A percentile compares a stretch with the other conserved stretches of the same genome.
phyloP scores from a whole-genome alignment of 148 eudicot species.

The Chenopodium berlandieri region DNA sequence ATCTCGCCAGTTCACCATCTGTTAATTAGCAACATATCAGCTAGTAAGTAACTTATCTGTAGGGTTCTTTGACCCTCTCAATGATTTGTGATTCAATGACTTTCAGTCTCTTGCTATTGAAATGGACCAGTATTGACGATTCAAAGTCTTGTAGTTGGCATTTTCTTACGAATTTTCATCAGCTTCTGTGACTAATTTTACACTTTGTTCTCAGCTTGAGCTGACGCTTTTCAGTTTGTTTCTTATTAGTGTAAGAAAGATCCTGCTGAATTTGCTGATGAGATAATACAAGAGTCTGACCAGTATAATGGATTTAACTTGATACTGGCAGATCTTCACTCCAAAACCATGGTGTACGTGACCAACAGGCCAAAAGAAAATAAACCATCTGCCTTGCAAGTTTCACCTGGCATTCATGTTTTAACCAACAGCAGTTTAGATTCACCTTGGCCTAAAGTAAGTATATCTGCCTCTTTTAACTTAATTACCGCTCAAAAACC shows the following conservation, averaged over 20 bases:
- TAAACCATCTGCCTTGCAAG: constrained; percentile 34
- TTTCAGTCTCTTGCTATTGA: not conserved
- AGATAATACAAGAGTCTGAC: constrained; percentile 52
- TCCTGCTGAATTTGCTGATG: constrained; percentile 67
- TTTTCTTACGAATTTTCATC: too few species aligned
- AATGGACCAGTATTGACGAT: not conserved
- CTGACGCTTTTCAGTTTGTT: not conserved
- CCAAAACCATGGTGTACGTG: constrained; percentile 64
- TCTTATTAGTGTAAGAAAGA: constrained; percentile 52
- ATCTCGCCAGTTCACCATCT: not conserved
- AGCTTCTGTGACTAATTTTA: not conserved
- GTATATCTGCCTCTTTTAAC: not conserved
- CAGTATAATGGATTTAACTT: constrained; percentile 76
- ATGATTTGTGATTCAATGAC: not conserved
- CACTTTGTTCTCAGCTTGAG: not conserved
- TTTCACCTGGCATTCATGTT: constrained; percentile 75
- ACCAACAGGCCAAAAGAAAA: constrained; percentile 70
- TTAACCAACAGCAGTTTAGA: constrained; percentile 76
- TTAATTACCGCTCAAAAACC: not conserved
- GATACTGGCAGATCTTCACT: constrained; percentile 53
- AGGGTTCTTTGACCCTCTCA: not conserved
- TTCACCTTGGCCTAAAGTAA: constrained; percentile 82
- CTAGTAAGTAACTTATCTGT: not conserved
- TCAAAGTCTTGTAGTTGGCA: not conserved
- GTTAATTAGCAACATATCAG: not conserved